A percentile compares a stretch with the other conserved stretches of the same genome.
phyloP scores from a whole-genome alignment of 139 green algal genomes.

The Yamagishiella unicocca region DNA sequence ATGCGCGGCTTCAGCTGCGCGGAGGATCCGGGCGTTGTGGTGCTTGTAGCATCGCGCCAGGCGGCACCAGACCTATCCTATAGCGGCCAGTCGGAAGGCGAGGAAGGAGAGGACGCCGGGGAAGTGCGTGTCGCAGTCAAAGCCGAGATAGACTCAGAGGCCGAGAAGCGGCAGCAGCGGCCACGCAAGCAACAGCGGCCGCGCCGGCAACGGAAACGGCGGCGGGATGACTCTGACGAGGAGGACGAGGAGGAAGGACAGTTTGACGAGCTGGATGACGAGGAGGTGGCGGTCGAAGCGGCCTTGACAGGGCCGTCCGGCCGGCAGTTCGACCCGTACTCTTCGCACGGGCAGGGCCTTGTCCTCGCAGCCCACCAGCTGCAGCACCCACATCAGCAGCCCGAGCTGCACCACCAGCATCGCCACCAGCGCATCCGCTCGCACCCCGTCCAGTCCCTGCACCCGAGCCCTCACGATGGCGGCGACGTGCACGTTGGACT shows the following conservation, averaged over 20 bases:
- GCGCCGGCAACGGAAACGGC: conserved; percentile 1
- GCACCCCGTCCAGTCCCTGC: not conserved
- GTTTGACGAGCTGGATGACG: not conserved
- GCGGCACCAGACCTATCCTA: conserved; percentile 6
- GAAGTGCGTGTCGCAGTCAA: too few relatives aligned
- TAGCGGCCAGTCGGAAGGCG: not conserved
- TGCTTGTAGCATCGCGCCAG: conserved; percentile 25
- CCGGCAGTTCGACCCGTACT: not conserved
- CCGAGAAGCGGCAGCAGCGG: not conserved
- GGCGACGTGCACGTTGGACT: not conserved
- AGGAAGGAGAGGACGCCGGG: not conserved
- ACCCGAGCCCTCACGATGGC: not conserved
- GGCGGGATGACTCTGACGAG: not conserved
- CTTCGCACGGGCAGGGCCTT: not conserved
- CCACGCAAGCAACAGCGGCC: conserved; percentile 2
- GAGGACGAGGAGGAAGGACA: conserved; percentile 8
- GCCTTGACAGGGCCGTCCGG: not conserved
- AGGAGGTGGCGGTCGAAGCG: not conserved
- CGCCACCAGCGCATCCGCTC: not conserved
- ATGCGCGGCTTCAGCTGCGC: conserved; percentile 35
- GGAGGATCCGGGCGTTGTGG: conserved; percentile 22
- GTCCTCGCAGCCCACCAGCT: not conserved
- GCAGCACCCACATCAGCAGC: not conserved
- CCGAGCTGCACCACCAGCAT: not conserved
- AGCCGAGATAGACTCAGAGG: not conserved